A percentile compares a stretch with the other conserved stretches of the same genome.
Evolutionary conservation across 805 yeast genomes (phyloP).

Genomic region (Lipomyces japonicus): DNA sequence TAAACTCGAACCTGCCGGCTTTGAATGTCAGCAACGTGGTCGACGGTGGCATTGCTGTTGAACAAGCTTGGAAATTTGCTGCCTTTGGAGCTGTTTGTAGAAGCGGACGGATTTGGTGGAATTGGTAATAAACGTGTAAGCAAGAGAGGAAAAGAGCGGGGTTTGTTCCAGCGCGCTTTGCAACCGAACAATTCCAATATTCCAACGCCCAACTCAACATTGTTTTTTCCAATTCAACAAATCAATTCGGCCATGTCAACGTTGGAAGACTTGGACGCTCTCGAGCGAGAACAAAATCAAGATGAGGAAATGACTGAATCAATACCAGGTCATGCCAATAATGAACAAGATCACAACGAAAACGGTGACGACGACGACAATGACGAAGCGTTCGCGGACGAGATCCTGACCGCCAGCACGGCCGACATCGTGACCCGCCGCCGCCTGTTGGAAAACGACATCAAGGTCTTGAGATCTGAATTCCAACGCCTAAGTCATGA

Average conservation of each 20-base stretch:
- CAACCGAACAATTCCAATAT: not conserved
- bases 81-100: too few species aligned
- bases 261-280: slow-evolving; percentile 70
- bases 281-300: slow-evolving; percentile 34
- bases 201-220: too few species aligned
- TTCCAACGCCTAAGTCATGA: slow-evolving; percentile 87
- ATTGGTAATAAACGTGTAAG: too few species aligned
- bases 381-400: slow-evolving; percentile 69
- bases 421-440: slow-evolving; percentile 82
- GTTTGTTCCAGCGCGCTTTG: not conserved
- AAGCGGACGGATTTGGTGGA: too few species aligned
- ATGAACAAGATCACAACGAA: too few species aligned
- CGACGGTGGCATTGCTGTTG: too few species aligned
- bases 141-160: too few species aligned
- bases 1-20: slow-evolving; percentile 72
- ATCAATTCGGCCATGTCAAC: slow-evolving; percentile 59
- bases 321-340: slow-evolving; percentile 12
- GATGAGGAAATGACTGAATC: slow-evolving; percentile 45
- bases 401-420: slow-evolving; percentile 71
- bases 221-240: not conserved
- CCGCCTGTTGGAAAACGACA: slow-evolving; percentile 86
- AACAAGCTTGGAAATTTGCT: too few species aligned
- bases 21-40: slow-evolving; percentile 46
- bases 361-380: slow-evolving; percentile 38
- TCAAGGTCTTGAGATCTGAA: slow-evolving; percentile 91